phyloP scores from a whole-genome alignment of 108 stramenopile species.

The Nannochloropsis granulata region DNA sequence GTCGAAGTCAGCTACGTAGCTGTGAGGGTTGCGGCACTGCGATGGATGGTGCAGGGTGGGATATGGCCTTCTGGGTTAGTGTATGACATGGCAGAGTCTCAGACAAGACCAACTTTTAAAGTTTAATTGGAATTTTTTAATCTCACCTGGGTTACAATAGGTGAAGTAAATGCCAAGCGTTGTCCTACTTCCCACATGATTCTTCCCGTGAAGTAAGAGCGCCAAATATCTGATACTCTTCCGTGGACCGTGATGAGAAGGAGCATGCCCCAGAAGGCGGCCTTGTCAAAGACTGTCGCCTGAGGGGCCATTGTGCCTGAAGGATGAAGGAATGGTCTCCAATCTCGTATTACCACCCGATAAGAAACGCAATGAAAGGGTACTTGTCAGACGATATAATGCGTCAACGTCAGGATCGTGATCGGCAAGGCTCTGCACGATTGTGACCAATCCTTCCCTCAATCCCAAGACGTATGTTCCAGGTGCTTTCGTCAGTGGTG shows the following conservation, averaged over 20 bases:
- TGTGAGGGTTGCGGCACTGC: constrained; percentile 41
- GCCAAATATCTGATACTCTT: constrained; percentile 49
- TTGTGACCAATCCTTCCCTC: constrained; percentile 12
- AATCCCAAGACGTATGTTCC: neutral
- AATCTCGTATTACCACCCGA: neutral
- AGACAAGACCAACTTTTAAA: too few relatives aligned
- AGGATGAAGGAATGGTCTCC: neutral
- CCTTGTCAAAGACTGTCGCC: constrained; percentile 38
- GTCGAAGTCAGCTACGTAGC: constrained; percentile 42
- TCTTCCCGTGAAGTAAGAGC: constrained; percentile 42
- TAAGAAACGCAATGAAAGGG: constrained; percentile 30
- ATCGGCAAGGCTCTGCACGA: constrained; percentile 42
- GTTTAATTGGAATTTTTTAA: neutral
- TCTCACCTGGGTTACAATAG: constrained; percentile 13
- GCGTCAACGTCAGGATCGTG: constrained; percentile 52
- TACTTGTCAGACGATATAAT: constrained; percentile 39
- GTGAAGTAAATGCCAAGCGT: constrained; percentile 28
- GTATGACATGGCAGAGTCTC: neutral
- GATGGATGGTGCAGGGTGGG: neutral
- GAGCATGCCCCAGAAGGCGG: constrained; percentile 40
- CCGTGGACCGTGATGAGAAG: constrained; percentile 46
- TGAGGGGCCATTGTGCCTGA: constrained; percentile 27
- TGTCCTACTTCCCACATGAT: constrained; percentile 19
- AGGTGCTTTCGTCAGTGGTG: neutral
- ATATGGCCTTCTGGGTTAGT: neutral